These are phyloP conservation scores for Naganishia liquefaciens DNA, from an alignment of 1,284 basidiomycete species.

Conservation along the genomic window DNA sequence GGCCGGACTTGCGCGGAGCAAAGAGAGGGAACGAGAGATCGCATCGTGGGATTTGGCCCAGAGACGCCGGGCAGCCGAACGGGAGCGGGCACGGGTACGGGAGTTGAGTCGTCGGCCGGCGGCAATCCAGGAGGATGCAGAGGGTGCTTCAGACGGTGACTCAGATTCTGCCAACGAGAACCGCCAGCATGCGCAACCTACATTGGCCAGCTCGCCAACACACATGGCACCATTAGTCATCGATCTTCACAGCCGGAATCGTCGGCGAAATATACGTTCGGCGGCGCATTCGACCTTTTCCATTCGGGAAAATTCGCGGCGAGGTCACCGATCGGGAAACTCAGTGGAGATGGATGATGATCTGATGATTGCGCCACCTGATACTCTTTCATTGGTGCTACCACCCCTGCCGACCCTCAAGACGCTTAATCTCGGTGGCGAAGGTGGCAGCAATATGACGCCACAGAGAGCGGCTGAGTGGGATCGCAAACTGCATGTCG, in stretches of 20 bases:
- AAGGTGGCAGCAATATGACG: slow-evolving; percentile 40
- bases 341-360: slow-evolving; percentile 31
- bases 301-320: slow-evolving; percentile 44
- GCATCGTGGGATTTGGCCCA: slow-evolving; percentile 47
- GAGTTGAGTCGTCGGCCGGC: slow-evolving; percentile 20
- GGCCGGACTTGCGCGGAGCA: slow-evolving; percentile 47
- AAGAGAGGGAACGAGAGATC: slow-evolving; percentile 51
- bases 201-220: neutral
- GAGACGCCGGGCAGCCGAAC: slow-evolving; percentile 40
- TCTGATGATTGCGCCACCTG: slow-evolving; percentile 41
- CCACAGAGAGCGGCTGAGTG: slow-evolving; percentile 40
- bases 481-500: slow-evolving; percentile 49
- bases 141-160: slow-evolving; percentile 14
- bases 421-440: slow-evolving; percentile 51
- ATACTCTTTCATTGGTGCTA: slow-evolving; percentile 49
- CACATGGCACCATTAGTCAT: slow-evolving; percentile 22
- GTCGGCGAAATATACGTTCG: slow-evolving; percentile 48
- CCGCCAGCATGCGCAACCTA: neutral
- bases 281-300: slow-evolving; percentile 50
- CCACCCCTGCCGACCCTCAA: slow-evolving; percentile 50
- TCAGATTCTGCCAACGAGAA: slow-evolving; percentile 28
- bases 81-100: slow-evolving; percentile 34
- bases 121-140: slow-evolving; percentile 26
- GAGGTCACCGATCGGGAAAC: slow-evolving; percentile 33
- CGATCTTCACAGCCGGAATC: slow-evolving; percentile 2